Percentiles rank a stretch among this genome's conserved stretches.
Evolutionary conservation across 352 stramenopile species (phyloP).

Genomic region (Phytopythium kandeliae): DNA sequence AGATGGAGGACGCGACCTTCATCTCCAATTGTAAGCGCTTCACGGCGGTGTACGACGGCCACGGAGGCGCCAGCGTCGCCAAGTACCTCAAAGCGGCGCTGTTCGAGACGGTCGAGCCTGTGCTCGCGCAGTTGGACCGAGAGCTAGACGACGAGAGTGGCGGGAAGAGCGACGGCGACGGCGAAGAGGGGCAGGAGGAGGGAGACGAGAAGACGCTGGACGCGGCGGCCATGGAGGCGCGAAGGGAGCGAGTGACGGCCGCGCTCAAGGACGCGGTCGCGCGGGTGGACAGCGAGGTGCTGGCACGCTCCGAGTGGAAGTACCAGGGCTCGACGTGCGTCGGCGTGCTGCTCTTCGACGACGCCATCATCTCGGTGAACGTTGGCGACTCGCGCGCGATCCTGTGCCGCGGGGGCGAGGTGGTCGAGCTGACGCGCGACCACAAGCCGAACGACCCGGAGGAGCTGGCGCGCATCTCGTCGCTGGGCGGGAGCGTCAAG

Average conservation of each 20-base stretch:
- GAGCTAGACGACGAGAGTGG: slow-evolving; percentile 36
- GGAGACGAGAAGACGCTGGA: slow-evolving; percentile 21
- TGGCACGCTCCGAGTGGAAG: slow-evolving; percentile 68
- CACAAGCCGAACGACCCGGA: slow-evolving; percentile 88
- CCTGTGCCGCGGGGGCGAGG: slow-evolving; percentile 78
- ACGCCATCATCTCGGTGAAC: slow-evolving; percentile 85
- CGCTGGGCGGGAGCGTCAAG: slow-evolving; percentile 78
- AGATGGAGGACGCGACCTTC: slow-evolving; percentile 84
- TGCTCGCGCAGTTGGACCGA: slow-evolving; percentile 39
- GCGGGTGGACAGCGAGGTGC: slow-evolving; percentile 53
- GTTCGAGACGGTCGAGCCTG: slow-evolving; percentile 45
- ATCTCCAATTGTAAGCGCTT: slow-evolving; percentile 80
- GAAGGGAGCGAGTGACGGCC: slow-evolving; percentile 25
- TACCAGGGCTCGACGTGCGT: slow-evolving; percentile 75
- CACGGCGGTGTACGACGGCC: slow-evolving; percentile 78
- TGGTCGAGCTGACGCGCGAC: slow-evolving; percentile 73
- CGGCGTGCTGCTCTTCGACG: slow-evolving; percentile 67
- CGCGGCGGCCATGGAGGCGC: slow-evolving; percentile 14
- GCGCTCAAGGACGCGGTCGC: slow-evolving; percentile 41
- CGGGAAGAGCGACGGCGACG: slow-evolving; percentile 7
- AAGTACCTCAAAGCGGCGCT: slow-evolving; percentile 60
- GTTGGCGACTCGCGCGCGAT: slow-evolving; percentile 95
- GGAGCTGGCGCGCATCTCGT: slow-evolving; percentile 72
- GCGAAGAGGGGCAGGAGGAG: neutral
- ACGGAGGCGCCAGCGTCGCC: slow-evolving; percentile 64